Percentiles rank a stretch among this genome's conserved stretches.
Conservation (phyloP, 2,329 filamentous ascomycete genomes). For the Hymenoscyphus fructigenus region DNA sequence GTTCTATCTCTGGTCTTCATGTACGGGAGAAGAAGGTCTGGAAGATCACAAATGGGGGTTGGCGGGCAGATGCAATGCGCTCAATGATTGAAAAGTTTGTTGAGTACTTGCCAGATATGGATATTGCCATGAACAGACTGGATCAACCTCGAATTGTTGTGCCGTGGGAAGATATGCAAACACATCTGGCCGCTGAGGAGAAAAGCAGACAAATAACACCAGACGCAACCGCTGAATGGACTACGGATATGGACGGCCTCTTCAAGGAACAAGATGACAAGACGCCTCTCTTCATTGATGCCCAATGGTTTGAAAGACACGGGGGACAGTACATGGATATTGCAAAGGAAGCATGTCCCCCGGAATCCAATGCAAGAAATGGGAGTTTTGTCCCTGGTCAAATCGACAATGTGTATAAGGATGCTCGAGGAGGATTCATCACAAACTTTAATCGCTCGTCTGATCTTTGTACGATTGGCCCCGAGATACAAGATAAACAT, state of each 20-base stretch:
- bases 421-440: constrained; percentile 50
- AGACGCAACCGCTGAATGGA: constrained; percentile 44
- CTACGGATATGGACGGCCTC: constrained; percentile 41
- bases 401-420: constrained; percentile 42
- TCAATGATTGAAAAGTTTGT: constrained; percentile 44
- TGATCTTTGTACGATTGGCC: constrained; percentile 58
- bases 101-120: constrained; percentile 58
- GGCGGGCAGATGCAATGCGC: constrained; percentile 44
- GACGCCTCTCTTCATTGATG: constrained; percentile 20
- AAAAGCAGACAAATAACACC: constrained; percentile 44
- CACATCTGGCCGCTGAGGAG: constrained; percentile 49
- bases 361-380: constrained; percentile 50
- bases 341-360: constrained; percentile 55
- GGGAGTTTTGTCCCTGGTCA: constrained; percentile 35
- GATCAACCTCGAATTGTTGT: constrained; percentile 64
- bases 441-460: constrained; percentile 57
- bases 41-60: constrained; percentile 37
- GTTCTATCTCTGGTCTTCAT: constrained; percentile 30
- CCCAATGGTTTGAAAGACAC: constrained; percentile 33
- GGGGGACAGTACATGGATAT: constrained; percentile 59
- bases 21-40: constrained; percentile 37
- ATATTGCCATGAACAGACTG: constrained; percentile 65
- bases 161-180: constrained; percentile 55
- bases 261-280: constrained; percentile 23
- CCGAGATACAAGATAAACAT: constrained; percentile 48